These are phyloP conservation scores for Ophiostoma fasciatum DNA, from an alignment of 2,329 filamentous ascomycete genomes.

Conservation along the genomic window DNA sequence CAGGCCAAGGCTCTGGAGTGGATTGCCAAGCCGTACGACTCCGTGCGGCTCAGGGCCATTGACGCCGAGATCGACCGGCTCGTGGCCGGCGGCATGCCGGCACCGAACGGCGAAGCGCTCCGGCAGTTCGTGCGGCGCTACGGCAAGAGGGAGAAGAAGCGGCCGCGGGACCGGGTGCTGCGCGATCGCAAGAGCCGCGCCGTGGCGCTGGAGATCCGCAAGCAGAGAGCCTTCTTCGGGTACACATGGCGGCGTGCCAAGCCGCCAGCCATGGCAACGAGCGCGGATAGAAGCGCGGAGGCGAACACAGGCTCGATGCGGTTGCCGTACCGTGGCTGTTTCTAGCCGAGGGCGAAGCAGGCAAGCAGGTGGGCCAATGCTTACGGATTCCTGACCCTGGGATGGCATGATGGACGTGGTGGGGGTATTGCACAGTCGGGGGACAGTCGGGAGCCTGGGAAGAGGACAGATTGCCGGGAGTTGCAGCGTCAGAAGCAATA, in stretches of 20 bases:
- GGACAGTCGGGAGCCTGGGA: no score
- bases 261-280: no score
- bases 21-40: slow-evolving; percentile 33
- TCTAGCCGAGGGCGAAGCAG: not conserved
- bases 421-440: no score
- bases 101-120: slow-evolving; percentile 26
- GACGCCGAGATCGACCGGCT: slow-evolving; percentile 32
- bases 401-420: no score
- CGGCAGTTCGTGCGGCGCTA: slow-evolving; percentile 36
- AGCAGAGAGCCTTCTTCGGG: slow-evolving; percentile 70
- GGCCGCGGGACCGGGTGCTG: slow-evolving; percentile 72
- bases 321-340: slow-evolving; percentile 12
- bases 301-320: slow-evolving; percentile 9
- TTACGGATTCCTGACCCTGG: no score
- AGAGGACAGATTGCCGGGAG: no score
- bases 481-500: no score
- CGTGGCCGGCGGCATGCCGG: slow-evolving; percentile 15
- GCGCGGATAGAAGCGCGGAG: not conserved
- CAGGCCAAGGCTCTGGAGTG: slow-evolving; percentile 30
- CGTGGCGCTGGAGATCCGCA: slow-evolving; percentile 64
- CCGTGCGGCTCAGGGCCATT: slow-evolving; percentile 30
- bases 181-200: slow-evolving; percentile 54
- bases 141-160: slow-evolving; percentile 54
- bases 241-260: no score
- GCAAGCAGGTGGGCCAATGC: no score